Conservation (phyloP, 169 alveolate species). For the Ichthyophthirius multifiliis region DNA sequence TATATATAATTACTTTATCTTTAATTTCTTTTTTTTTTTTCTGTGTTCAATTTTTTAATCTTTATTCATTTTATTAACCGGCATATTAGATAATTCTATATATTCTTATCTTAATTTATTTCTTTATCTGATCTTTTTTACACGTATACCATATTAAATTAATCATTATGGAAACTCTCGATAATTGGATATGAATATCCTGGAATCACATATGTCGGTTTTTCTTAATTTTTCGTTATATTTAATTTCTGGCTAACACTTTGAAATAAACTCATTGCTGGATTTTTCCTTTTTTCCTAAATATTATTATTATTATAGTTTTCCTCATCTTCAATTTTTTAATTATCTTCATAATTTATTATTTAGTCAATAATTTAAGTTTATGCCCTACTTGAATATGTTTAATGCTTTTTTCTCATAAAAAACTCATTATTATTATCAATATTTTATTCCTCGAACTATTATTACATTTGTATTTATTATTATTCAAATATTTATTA, state of each 20-base stretch:
- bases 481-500: no score
- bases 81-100: constrained; percentile 12
- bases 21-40: constrained; percentile 37
- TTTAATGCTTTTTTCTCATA: no score
- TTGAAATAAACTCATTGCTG: constrained; percentile 28
- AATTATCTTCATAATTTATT: no score
- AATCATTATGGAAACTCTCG: constrained; percentile 26
- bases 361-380: no score
- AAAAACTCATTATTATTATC: no score
- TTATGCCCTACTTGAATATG: no score
- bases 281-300: background rate
- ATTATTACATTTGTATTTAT: no score
- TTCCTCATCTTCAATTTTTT: background rate
- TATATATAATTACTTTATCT: constrained; percentile 10
- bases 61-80: constrained; percentile 28
- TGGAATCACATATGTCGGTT: constrained; percentile 18
- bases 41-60: constrained; percentile 39
- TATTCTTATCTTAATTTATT: constrained; percentile 41
- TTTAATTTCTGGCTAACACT: no score
- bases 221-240: constrained; percentile 34
- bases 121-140: constrained; percentile 37
- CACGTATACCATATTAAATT: constrained; percentile 42
- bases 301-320: background rate
- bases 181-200: constrained; percentile 30
- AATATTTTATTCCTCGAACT: no score